Conservation (phyloP, 1,284 basidiomycete species). For the Melampsora medusae region DNA sequence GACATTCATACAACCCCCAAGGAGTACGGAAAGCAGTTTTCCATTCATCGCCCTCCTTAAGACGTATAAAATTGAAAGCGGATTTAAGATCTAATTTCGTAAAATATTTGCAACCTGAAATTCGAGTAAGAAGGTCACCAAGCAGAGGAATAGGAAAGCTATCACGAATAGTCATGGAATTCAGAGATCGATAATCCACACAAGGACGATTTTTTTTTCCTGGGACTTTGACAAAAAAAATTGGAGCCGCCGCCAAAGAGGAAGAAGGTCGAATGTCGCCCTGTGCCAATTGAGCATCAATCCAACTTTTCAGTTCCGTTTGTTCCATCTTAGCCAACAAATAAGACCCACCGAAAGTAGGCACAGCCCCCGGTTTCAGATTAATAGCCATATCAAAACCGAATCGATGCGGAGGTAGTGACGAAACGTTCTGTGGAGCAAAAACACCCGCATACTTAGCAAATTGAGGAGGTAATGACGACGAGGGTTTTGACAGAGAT, state of each 20-base stretch:
- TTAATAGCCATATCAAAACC: not conserved
- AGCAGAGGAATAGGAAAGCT: slow-evolving; percentile 7
- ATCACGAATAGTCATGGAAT: slow-evolving; percentile 1
- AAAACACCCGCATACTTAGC: not conserved
- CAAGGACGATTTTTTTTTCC: not conserved
- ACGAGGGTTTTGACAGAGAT: not conserved
- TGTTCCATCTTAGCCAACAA: not conserved
- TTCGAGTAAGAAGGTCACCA: not conserved
- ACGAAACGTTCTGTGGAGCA: not conserved
- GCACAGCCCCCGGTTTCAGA: not conserved
- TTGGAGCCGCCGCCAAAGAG: not conserved
- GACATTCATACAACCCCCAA: slow-evolving; percentile 31
- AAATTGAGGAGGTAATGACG: not conserved
- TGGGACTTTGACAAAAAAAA: too few species aligned
- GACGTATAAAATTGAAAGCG: slow-evolving; percentile 2
- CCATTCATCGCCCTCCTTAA: slow-evolving; percentile 18
- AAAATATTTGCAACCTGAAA: slow-evolving; percentile 6
- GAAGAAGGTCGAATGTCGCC: not conserved
- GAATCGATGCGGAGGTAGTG: not conserved
- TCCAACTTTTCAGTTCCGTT: not conserved
- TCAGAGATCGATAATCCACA: slow-evolving; percentile 10
- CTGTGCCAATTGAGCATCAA: not conserved
- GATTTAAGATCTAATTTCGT: slow-evolving; percentile 14
- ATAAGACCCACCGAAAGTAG: not conserved
- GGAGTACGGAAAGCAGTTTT: slow-evolving; percentile 26